Base-by-base conservation (phyloP, 768 basidiomycete species). In the Psilocybe azurescens region DNA sequence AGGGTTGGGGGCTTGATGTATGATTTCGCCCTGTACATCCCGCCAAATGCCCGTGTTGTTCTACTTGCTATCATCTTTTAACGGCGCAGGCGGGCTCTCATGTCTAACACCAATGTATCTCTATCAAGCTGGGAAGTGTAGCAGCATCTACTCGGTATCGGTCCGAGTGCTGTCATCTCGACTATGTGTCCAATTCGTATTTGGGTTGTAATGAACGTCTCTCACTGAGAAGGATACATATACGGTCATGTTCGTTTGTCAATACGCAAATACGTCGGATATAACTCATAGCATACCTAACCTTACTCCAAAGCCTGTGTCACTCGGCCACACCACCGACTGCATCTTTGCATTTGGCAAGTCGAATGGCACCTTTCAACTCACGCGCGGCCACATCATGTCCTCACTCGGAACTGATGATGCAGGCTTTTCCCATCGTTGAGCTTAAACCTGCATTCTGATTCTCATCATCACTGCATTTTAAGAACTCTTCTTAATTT, bases 391-490 rank as follows among this genome's bases (percentile, higher is more conserved):
- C 8, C 50, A 52, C 50, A 52, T 33, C 29, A 52, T 32, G 50
- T 33, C 24, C 28, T 10, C 50, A 30, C 32, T 52, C 32, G 3
- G 24, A 29, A 14, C 28, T 52, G 28, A 33, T 52, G 14, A 29
- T 29, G 32, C 14, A 52, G 29, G 14, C 11, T n/a, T 52, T 52
- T 52, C 50, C 24, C 50, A 44, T 44, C 41, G 41, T 44, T 2
- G 41, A 9, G 41, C n/a, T n/a, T 44, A 52, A 29, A 52, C 50
- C 14, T 33, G 32, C 50, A 14, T 52, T 52, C 50, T n/a, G 28
- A 52, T 52, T 52, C 28, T 52, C 50, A 52, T 52, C 50, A 52
- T 58, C 32, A 47, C 48, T 18, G 48, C 49, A 50, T 28, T 18
- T 28, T 28, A 16, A 49, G 20, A 28, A 28, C n/a, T 38, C 36